A percentile compares a stretch with the other conserved stretches of the same genome.
Evolutionary conservation across 2,329 filamentous ascomycete species (phyloP).

Genomic region (Grosmannia clavigera): DNA sequence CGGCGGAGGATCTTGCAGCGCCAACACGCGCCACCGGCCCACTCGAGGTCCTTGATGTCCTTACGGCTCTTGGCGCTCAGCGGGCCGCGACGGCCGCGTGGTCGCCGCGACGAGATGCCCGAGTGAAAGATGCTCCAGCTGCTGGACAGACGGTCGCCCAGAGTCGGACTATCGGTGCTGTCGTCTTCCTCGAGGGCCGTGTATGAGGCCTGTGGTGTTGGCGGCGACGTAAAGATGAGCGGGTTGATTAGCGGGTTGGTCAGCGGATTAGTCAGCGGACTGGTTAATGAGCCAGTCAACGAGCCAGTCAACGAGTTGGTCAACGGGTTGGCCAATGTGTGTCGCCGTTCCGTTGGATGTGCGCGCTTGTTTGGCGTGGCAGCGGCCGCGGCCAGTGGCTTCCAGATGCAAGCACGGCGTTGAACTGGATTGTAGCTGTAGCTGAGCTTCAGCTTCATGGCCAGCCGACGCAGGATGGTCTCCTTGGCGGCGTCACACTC

Average conservation of each 20-base stretch:
- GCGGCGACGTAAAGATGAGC: not conserved
- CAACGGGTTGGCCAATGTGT: conserved; percentile 5
- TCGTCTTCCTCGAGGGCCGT: conserved; percentile 2
- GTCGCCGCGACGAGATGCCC: conserved; percentile 13
- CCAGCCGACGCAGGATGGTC: conserved; percentile 15
- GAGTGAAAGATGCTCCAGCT: conserved; percentile 14
- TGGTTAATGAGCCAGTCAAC: no score
- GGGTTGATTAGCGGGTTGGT: conserved; percentile 3
- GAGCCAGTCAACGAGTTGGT: not conserved
- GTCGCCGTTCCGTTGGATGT: not conserved
- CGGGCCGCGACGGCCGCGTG: conserved; percentile 17
- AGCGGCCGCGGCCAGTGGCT: not conserved
- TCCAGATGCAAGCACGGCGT: conserved; percentile 14
- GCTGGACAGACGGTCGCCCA: conserved; percentile 11
- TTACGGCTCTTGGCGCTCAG: conserved; percentile 18
- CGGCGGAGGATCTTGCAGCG: conserved; percentile 19
- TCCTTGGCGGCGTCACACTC: conserved; percentile 17
- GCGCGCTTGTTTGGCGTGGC: not conserved
- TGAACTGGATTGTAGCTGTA: conserved; percentile 17
- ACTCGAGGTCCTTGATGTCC: conserved; percentile 18
- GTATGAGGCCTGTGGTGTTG: not conserved
- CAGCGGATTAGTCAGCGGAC: no score
- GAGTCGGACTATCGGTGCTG: conserved; percentile 8
- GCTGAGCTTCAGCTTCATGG: conserved; percentile 17
- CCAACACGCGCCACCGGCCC: conserved; percentile 19